A percentile compares a stretch with the other conserved stretches of the same genome.
These are phyloP conservation scores for Suhomyces canberraensis DNA, from an alignment of 805 yeast genomes.

Conservation along the genomic window DNA sequence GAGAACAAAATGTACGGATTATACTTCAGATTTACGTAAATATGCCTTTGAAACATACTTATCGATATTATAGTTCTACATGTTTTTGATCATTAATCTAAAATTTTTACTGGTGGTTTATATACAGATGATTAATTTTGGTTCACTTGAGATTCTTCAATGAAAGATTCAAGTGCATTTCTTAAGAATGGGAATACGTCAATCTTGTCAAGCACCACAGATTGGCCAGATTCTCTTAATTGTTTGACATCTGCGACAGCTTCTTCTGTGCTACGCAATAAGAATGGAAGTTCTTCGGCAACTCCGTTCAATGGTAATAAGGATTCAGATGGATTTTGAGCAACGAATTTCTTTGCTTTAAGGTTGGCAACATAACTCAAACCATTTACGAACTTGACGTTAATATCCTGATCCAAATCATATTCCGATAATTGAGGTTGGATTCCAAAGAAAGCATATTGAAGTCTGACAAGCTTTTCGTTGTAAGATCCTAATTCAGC, in stretches of 20 bases:
- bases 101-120: no score
- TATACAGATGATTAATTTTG: slow-evolving; percentile 3
- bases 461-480: slow-evolving; percentile 73
- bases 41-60: no score
- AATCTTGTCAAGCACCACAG: slow-evolving; percentile 32
- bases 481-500: slow-evolving; percentile 51
- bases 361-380: slow-evolving; percentile 65
- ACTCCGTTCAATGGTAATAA: slow-evolving; percentile 36
- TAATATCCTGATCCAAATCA: slow-evolving; percentile 54
- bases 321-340: slow-evolving; percentile 16
- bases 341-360: slow-evolving; percentile 46
- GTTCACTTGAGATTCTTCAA: slow-evolving; percentile 5
- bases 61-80: no score
- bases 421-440: slow-evolving; percentile 58
- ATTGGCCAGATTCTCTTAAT: slow-evolving; percentile 42
- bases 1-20: no score
- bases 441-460: slow-evolving; percentile 81
- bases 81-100: no score
- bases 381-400: slow-evolving; percentile 55
- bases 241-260: slow-evolving; percentile 47
- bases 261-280: slow-evolving; percentile 28
- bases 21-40: no score
- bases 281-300: slow-evolving; percentile 42
- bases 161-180: slow-evolving; percentile 24
- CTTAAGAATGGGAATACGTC: slow-evolving; percentile 38